Evolutionary conservation across 768 basidiomycete species (phyloP).

Genomic region (Tephrocybe rancida): DNA sequence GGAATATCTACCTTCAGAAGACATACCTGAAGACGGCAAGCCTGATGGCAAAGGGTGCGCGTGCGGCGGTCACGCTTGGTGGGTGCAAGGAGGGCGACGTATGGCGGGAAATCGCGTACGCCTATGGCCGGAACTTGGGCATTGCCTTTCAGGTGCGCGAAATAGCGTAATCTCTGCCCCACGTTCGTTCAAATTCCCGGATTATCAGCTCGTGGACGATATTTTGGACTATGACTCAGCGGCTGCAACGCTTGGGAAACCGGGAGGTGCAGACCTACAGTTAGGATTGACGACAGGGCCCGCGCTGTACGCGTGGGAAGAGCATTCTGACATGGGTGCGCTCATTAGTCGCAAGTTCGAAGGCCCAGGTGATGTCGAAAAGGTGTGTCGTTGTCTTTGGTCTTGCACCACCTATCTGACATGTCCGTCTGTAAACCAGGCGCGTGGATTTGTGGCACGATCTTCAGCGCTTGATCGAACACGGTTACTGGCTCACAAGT

Average conservation of each 20-base stretch:
- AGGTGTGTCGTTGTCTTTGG: slow-evolving; percentile 46
- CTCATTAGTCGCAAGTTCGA: slow-evolving; percentile 86
- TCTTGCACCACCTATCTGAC: slow-evolving; percentile 3
- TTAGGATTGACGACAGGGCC: slow-evolving; percentile 92
- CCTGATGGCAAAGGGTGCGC: slow-evolving; percentile 89
- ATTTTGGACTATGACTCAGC: slow-evolving; percentile 90
- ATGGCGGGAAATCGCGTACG: slow-evolving; percentile 95
- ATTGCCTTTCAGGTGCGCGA: slow-evolving; percentile 89
- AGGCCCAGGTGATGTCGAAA: slow-evolving; percentile 82
- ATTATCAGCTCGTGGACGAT: slow-evolving; percentile 87
- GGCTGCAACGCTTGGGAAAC: slow-evolving; percentile 81
- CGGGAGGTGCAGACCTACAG: slow-evolving; percentile 82
- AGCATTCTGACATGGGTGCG: slow-evolving; percentile 85
- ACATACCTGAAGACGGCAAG: slow-evolving; percentile 94
- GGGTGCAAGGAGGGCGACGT: slow-evolving; percentile 82
- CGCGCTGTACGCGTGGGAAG: slow-evolving; percentile 93
- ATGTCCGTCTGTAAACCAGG: slow-evolving; percentile 46
- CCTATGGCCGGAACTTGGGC: slow-evolving; percentile 90
- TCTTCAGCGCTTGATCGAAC: slow-evolving; percentile 86
- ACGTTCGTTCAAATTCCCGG: background rate
- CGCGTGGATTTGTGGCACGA: slow-evolving; percentile 69
- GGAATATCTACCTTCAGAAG: slow-evolving; percentile 88
- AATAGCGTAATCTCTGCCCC: background rate
- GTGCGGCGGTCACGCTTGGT: slow-evolving; percentile 87
- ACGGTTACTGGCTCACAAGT: slow-evolving; percentile 71